Conservation (phyloP, 768 basidiomycete genomes). For the Krasilnikovozyma curviuscula region DNA sequence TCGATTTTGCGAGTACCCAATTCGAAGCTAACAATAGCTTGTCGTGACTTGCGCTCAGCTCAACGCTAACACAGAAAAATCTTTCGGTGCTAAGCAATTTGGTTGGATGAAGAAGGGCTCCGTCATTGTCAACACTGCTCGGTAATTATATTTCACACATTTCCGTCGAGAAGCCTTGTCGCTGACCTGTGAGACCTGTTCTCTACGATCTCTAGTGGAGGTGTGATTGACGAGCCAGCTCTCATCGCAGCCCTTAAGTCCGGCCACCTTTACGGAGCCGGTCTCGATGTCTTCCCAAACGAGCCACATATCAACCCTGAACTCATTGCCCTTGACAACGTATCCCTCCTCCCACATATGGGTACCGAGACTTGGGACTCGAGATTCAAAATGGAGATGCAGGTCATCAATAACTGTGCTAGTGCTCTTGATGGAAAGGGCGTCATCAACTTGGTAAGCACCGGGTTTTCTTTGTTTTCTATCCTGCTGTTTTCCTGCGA, state of each 20-base stretch:
- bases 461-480: no score
- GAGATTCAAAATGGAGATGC: no score
- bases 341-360: constrained; percentile 77
- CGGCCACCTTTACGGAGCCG: constrained; percentile 10
- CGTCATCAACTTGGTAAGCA: no score
- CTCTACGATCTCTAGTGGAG: constrained; percentile 4
- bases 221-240: constrained; percentile 11
- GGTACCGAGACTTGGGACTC: constrained; percentile 71
- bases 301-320: constrained; percentile 6
- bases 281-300: constrained; percentile 12
- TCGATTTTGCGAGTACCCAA: not conserved
- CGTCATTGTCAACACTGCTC: constrained; percentile 11
- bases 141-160: not conserved
- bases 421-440: no score
- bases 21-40: not conserved
- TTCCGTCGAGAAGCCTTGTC: not conserved
- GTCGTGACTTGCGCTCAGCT: not conserved
- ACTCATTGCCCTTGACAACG: constrained; percentile 51
- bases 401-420: no score
- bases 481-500: no score
- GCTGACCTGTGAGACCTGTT: not conserved
- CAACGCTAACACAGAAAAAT: constrained; percentile 12
- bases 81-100: constrained; percentile 12
- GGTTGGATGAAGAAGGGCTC: constrained; percentile 11
- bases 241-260: constrained; percentile 6